Conservation (phyloP, 768 basidiomycete species). For the Leccinum subtestaceum region DNA sequence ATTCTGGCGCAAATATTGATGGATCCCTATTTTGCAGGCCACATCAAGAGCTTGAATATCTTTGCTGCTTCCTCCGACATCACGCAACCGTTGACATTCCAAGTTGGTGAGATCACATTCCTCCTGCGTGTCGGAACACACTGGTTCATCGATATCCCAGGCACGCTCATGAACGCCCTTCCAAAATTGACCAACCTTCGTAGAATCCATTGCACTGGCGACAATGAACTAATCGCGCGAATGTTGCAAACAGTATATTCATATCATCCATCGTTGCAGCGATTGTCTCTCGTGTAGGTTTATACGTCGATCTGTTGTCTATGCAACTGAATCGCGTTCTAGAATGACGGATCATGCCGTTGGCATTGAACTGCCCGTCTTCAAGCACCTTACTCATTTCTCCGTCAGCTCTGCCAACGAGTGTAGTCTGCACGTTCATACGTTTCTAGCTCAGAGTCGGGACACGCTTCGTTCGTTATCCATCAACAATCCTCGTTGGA, state of each 20-base stretch:
- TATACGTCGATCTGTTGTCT: neutral
- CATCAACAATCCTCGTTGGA: conserved; percentile 54
- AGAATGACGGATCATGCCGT: conserved; percentile 39
- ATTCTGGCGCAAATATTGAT: conserved; percentile 65
- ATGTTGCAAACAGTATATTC: conserved; percentile 53
- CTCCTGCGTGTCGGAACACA: neutral
- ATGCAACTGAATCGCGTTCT: neutral
- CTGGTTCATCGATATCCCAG: conserved; percentile 28
- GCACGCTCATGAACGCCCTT: conserved; percentile 68
- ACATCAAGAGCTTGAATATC: conserved; percentile 56
- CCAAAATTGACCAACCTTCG: conserved; percentile 59
- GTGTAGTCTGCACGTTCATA: conserved; percentile 37
- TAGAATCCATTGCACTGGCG: conserved; percentile 60
- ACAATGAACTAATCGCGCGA: conserved; percentile 48
- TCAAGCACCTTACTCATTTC: conserved; percentile 59
- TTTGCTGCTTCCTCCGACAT: conserved; percentile 50
- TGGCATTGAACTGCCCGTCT: conserved; percentile 47
- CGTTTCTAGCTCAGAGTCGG: conserved; percentile 53
- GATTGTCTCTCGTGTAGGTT: conserved; percentile 54
- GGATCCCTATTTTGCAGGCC: conserved; percentile 55
- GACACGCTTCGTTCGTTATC: conserved; percentile 51
- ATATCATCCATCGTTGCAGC: conserved; percentile 49
- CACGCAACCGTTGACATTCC: conserved; percentile 56
- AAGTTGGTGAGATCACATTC: conserved; percentile 46
- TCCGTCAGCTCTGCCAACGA: conserved; percentile 49